Evolutionary conservation across 192 early-diverging fungal genomes (phyloP).

Genomic region (Coemansia aciculifera): DNA sequence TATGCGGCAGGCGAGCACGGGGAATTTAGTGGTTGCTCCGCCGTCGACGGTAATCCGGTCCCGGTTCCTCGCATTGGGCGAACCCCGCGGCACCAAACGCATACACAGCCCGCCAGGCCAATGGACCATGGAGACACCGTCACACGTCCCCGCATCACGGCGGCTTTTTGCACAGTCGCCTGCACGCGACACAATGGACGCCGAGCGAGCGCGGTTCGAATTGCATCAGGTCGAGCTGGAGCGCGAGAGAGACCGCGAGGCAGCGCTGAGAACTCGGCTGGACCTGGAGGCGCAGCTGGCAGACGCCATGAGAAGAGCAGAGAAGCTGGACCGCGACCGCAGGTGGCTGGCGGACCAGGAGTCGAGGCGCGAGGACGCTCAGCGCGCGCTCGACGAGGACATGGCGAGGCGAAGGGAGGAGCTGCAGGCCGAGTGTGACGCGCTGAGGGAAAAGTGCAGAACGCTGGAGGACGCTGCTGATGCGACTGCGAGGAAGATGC

Average conservation of each 20-base stretch:
- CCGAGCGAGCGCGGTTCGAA: constrained; percentile 40
- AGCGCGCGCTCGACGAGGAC: constrained; percentile 57
- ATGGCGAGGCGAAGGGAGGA: constrained; percentile 28
- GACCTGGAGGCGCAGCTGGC: constrained; percentile 27
- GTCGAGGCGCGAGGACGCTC: constrained; percentile 37
- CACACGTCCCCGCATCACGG: neutral
- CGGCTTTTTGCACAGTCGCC: neutral
- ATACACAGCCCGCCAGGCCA: constrained; percentile 23
- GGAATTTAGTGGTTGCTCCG: constrained; percentile 5
- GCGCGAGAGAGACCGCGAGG: constrained; percentile 39
- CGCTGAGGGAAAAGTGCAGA: neutral
- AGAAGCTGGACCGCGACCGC: constrained; percentile 63
- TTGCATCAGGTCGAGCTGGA: constrained; percentile 35
- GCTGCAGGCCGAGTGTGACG: constrained; percentile 25
- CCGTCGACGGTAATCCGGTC: constrained; percentile 47
- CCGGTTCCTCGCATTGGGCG: constrained; percentile 30
- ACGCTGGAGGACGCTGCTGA: constrained; percentile 11
- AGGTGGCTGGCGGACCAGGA: constrained; percentile 61
- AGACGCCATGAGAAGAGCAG: constrained; percentile 50
- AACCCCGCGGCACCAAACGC: constrained; percentile 38
- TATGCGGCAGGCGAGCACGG: neutral
- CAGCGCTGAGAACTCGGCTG: constrained; percentile 22
- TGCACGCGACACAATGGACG: constrained; percentile 7
- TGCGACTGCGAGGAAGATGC: constrained; percentile 1
- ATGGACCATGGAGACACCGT: constrained; percentile 22